Evolutionary conservation across 768 basidiomycete genomes (phyloP).

Genomic region (Cystobasidiopsis lactophilus): DNA sequence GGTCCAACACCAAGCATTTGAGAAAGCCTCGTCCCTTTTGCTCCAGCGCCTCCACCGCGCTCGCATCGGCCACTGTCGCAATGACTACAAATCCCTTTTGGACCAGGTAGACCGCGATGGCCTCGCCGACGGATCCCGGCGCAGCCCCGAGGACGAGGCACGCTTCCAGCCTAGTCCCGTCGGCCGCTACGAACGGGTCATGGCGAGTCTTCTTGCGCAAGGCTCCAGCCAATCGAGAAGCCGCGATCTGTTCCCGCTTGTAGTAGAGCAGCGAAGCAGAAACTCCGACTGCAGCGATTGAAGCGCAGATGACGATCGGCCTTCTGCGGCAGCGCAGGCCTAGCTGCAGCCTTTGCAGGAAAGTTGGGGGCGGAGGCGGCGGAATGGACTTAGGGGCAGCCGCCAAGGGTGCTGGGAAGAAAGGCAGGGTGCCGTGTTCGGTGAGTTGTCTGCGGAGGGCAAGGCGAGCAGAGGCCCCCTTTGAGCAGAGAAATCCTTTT

Average conservation of each 20-base stretch:
- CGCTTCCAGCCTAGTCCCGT: slow-evolving; percentile 13
- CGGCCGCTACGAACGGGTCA: slow-evolving; percentile 2
- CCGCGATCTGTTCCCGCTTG: background rate
- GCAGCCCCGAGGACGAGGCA: slow-evolving; percentile 56
- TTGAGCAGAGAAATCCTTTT: too few species aligned
- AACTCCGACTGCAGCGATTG: background rate
- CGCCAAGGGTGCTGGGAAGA: too few species aligned
- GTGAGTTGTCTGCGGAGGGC: too few species aligned
- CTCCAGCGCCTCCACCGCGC: slow-evolving; percentile 45
- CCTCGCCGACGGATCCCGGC: slow-evolving; percentile 38
- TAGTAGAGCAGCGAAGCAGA: background rate
- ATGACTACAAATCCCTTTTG: slow-evolving; percentile 62
- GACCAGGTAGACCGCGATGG: slow-evolving; percentile 52
- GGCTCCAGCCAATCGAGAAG: background rate
- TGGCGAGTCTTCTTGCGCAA: background rate
- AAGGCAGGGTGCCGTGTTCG: too few species aligned
- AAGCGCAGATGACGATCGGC: background rate
- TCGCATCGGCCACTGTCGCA: slow-evolving; percentile 47
- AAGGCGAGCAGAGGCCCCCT: too few species aligned
- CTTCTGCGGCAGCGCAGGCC: background rate
- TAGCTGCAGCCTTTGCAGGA: too few species aligned
- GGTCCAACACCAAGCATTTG: slow-evolving; percentile 58
- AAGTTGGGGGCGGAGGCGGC: too few species aligned
- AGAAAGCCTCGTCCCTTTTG: slow-evolving; percentile 47
- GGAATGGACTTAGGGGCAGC: too few species aligned